Evolutionary conservation across 441 rosid species (phyloP).

Genomic region (Rhodomyrtus psidioides): DNA sequence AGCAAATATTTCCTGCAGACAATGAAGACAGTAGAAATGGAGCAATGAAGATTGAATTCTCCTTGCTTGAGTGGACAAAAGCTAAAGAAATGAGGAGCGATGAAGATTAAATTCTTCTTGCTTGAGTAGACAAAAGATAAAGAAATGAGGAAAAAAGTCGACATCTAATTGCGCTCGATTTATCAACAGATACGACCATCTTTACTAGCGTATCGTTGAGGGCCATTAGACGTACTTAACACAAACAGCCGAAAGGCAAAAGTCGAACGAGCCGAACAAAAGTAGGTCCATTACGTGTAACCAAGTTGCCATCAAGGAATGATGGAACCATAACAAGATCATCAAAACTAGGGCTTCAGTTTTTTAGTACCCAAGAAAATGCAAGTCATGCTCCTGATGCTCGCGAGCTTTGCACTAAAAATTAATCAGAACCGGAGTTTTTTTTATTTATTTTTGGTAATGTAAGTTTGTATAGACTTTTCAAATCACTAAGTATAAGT

Average conservation of each 20-base stretch:
- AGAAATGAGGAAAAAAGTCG: not conserved
- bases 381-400: not conserved
- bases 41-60: not conserved
- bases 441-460: too few relatives aligned
- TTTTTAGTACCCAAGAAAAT: not conserved
- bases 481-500: too few relatives aligned
- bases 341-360: too few relatives aligned
- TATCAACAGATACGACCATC: not conserved
- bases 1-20: not conserved
- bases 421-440: not conserved
- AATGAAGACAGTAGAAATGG: not conserved
- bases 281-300: not conserved
- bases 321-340: not conserved
- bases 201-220: not conserved
- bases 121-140: not conserved
- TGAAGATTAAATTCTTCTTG: not conserved
- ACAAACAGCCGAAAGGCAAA: not conserved
- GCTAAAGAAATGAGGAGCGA: too few relatives aligned
- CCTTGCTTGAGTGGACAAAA: too few relatives aligned
- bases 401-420: not conserved
- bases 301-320: not conserved
- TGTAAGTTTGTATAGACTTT: too few relatives aligned
- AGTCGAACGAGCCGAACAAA: accelerated
- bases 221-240: not conserved
- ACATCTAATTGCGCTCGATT: not conserved